Conservation (phyloP, 129 eudicot species). For the Arctium minus region DNA sequence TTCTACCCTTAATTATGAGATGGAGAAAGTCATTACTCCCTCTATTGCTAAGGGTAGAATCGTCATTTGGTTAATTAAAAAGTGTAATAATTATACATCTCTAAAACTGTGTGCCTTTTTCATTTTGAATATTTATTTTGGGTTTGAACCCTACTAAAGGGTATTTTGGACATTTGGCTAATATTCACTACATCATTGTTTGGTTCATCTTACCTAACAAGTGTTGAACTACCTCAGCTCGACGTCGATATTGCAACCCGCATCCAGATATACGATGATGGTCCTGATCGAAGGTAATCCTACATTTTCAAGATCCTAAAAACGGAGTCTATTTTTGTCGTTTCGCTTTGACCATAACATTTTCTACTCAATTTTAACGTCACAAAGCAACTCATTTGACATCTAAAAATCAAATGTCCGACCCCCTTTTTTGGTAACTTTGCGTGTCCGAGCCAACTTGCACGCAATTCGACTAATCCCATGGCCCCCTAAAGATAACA, state of each 20-base stretch:
- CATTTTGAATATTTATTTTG: background rate
- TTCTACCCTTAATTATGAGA: background rate
- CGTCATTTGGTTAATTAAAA: background rate
- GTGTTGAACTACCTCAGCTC: slow-evolving; percentile 47
- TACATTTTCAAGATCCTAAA: background rate
- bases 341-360: background rate
- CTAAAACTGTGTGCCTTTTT: background rate
- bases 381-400: slow-evolving; percentile 1
- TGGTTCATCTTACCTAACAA: background rate
- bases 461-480: too few relatives aligned
- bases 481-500: too few relatives aligned
- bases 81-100: background rate
- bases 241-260: slow-evolving; percentile 89
- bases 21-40: background rate
- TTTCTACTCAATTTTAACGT: background rate
- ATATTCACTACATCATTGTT: background rate
- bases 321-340: slow-evolving; percentile 4
- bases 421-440: background rate
- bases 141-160: background rate
- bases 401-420: background rate
- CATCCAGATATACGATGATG: slow-evolving; percentile 61
- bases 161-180: slow-evolving; percentile 5
- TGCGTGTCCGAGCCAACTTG: too few relatives aligned
- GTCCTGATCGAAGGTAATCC: slow-evolving; percentile 77
- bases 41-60: background rate